These are phyloP conservation scores for Taphrina betulina DNA, from an alignment of 1,139 yeast species.

Conservation along the genomic window DNA sequence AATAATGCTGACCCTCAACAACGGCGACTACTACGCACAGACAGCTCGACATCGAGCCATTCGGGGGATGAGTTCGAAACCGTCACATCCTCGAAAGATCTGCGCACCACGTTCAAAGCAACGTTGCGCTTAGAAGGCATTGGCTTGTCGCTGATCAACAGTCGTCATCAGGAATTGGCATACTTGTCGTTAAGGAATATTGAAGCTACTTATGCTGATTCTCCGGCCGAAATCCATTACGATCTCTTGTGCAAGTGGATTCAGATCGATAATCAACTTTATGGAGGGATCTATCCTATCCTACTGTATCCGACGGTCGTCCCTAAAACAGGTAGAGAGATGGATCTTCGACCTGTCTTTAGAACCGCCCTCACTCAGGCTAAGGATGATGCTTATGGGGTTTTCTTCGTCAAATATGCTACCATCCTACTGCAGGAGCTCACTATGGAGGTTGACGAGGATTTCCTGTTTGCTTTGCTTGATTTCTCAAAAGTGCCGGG, in stretches of 20 bases:
- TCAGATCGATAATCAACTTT: constrained; percentile 87
- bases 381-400: constrained; percentile 88
- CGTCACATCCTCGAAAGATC: constrained; percentile 49
- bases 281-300: constrained; percentile 86
- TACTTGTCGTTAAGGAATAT: constrained; percentile 78
- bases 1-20: constrained; percentile 39
- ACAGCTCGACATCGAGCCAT: constrained; percentile 29
- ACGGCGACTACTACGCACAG: constrained; percentile 29
- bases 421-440: constrained; percentile 84
- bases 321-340: constrained; percentile 79
- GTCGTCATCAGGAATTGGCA: constrained; percentile 70
- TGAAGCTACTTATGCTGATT: constrained; percentile 76
- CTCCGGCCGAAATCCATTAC: constrained; percentile 77
- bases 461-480: constrained; percentile 75
- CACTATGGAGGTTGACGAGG: constrained; percentile 91
- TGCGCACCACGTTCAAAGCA: constrained; percentile 62
- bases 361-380: constrained; percentile 81
- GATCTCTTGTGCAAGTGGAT: constrained; percentile 88
- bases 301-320: constrained; percentile 87
- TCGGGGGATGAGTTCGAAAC: constrained; percentile 58
- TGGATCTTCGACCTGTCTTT: constrained; percentile 85
- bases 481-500: constrained; percentile 71
- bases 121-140: constrained; percentile 76
- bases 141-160: constrained; percentile 80
- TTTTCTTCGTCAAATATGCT: constrained; percentile 84